phyloP scores from a whole-genome alignment of 1,284 basidiomycete genomes.

The Cutaneotrichosporon cyanovorans region DNA sequence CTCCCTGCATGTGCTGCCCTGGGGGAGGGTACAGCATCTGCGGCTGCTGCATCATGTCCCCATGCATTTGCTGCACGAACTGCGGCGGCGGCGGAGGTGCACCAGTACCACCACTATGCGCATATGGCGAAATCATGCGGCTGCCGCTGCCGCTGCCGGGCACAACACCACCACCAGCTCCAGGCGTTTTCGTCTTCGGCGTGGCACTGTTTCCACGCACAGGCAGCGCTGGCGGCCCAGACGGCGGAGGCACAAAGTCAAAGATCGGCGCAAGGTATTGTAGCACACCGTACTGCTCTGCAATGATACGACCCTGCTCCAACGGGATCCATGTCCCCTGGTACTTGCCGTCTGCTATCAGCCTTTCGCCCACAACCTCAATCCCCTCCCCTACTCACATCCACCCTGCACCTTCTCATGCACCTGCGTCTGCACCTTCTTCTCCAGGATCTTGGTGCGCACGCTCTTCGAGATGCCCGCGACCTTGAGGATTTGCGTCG shows the following conservation, averaged over 20 bases:
- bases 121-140: slow-evolving; percentile 25
- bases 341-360: slow-evolving; percentile 71
- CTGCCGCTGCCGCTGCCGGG: slow-evolving; percentile 2
- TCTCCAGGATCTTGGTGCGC: slow-evolving; percentile 95
- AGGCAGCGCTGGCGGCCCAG: slow-evolving; percentile 36
- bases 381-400: slow-evolving; percentile 46
- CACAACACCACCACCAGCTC: background rate
- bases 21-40: slow-evolving; percentile 15
- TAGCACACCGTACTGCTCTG: slow-evolving; percentile 80
- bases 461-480: slow-evolving; percentile 96
- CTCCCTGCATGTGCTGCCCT: slow-evolving; percentile 9
- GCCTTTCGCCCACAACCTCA: no score
- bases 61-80: slow-evolving; percentile 18
- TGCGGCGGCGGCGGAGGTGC: slow-evolving; percentile 32
- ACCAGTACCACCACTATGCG: slow-evolving; percentile 4
- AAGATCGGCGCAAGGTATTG: slow-evolving; percentile 78
- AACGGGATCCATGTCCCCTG: slow-evolving; percentile 99
- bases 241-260: slow-evolving; percentile 67
- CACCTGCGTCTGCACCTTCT: slow-evolving; percentile 89
- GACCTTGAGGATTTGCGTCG: slow-evolving; percentile 98
- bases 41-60: slow-evolving; percentile 11
- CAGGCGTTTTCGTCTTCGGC: slow-evolving; percentile 13
- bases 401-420: slow-evolving; percentile 99
- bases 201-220: slow-evolving; percentile 24
- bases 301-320: slow-evolving; percentile 79